Base-by-base conservation (phyloP, 1,284 basidiomycete genomes). In the Bondarzewia mesenterica region DNA sequence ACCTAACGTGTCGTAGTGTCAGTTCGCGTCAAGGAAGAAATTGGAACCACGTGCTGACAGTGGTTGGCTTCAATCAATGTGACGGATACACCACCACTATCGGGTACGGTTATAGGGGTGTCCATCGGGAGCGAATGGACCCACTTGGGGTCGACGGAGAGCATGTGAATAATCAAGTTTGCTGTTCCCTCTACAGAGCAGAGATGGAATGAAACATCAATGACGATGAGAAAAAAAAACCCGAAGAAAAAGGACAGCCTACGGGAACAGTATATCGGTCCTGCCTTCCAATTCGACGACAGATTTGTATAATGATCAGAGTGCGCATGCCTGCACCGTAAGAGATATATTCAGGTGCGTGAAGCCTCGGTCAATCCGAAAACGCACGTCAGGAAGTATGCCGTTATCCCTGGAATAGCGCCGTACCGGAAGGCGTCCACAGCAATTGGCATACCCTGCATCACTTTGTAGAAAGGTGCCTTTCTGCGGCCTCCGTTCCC, bases 41-140 rank as follows among this genome's bases (percentile, higher is more conserved):
- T n/a, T n/a, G n/a, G n/a, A n/a, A n/a, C n/a, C n/a, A 7, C 12
- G 29, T 10, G n/a, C 29, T n/a, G 12, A 81, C 93, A 95, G 61
- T 98, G 96, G 60, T 99, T 99, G 2, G 95, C 95, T 58, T 96
- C 91, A n/a, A 99, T 91, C 37, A 93, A 79, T 0, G 93, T 97
- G 2, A 97, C 94, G 32, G 68, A 74, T 32, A 98, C 91, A 2
- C 93, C 93, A 25, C 85, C 83, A 0, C 91, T 90, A 55, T 89
- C 69, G 0, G 93, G 91, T 42, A 99, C 75, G 14, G 77, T 65
- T 2, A 79, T 84, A 0, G 89, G 75, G 0, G 71, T 69, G 60
- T 97, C 80, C 75, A 93, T 82, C 0, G 91, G 89, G 1, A 98
- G 70, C 23, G 92, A 80, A 56, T 85, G 77, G 0, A 98, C 81